Evolutionary conservation across 768 basidiomycete genomes (phyloP), one percentile per base, ranked within the genome.

Genomic region (Antrodiella citrinella): DNA sequence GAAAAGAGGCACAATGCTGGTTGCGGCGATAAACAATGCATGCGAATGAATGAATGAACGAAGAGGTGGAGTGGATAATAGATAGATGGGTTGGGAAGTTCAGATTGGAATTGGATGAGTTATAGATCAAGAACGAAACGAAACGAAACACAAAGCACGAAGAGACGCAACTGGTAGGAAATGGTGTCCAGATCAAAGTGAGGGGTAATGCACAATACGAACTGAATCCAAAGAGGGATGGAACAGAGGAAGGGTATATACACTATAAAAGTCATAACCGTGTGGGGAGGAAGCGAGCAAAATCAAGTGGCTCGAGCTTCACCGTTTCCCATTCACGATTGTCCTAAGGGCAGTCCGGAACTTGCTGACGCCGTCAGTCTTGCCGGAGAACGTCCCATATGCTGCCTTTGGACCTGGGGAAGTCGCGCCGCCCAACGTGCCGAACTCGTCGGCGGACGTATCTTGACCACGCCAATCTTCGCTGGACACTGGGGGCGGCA

Each of bases 311-410:
- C n/a, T n/a, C n/a, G n/a, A n/a, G n/a, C n/a, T 12, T 49, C 47
- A 54, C 12, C 59, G 57, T 48, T 78, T 86, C 30, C 76, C 76
- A 43, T 84, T 81, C 51, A 83, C 84, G 63, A 89, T 81, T 3
- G 86, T 82, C 65, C 83, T 87, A 65, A 90, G 73, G 11, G 87
- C 87, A 44, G 82, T 81, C 35, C 79, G 77, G 50, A 89, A 77
- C 50, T 81, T 70, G 3, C 78, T 72, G 45, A 76, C 70, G 51
- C 65, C 69, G 26, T 77, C 77, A 47, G 80, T 77, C 58, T 70
- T 51, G 40, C 75, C 24, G 42, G 45, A 12, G 50, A 40, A 2
- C n/a, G 30, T 46, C 19, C 56, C 41, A 59, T 65, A 19, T 59
- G 56, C 23, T 64, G 59, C 21, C 57, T 65, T 53, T 13, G 50